Base-by-base conservation (phyloP, 1,284 basidiomycete genomes). In the Heterobasidion occidentale region DNA sequence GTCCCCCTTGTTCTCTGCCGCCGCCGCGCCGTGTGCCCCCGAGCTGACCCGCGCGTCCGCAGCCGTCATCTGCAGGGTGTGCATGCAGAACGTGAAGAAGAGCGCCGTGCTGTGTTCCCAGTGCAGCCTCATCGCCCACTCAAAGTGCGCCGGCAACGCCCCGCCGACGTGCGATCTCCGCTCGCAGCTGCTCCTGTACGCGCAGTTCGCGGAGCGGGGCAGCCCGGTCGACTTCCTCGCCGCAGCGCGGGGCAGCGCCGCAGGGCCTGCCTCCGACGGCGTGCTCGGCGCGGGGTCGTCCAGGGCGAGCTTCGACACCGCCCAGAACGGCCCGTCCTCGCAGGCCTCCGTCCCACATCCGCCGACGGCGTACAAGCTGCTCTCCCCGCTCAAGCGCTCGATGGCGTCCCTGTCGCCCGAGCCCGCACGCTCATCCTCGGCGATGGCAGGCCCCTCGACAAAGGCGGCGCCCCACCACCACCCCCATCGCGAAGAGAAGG, bases 51-150 rank as follows among this genome's bases (percentile, higher is more conserved):
- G 17, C 17, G 9, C 33, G 15, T 34, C 58, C 61, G 2, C 65
- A 95, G 94, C 92, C 27, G 88, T 98, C 71, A 74, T 81, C 11
- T 98, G 94, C 73, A 81, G 90, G 51, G 87, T 97, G 17, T 98
- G 94, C 68, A 77, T 86, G 56, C 73, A 80, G 54, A 80, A 79
- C 57, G 88, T 93, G 63, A 94, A 92, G 78, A 94, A 90, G 72
- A 86, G 81, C 58, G 94, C 91, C 0, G 86, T 94, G 3, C 77
- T 97, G 14, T 98, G 94, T 68, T 87, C 90, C 55, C 84, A 88
- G 62, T 98, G 94, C 72, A 93, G 87, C 57, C 80, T 97, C 57
- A 91, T 98, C 59, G 86, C 89, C 17, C 94, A 98, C 68, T 73
- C 84, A 8, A 84, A 87, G 62, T 98, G 94, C 64, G 81, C 84